Conservation (phyloP, 768 basidiomycete genomes). For the Lyophyllum shimeji region DNA sequence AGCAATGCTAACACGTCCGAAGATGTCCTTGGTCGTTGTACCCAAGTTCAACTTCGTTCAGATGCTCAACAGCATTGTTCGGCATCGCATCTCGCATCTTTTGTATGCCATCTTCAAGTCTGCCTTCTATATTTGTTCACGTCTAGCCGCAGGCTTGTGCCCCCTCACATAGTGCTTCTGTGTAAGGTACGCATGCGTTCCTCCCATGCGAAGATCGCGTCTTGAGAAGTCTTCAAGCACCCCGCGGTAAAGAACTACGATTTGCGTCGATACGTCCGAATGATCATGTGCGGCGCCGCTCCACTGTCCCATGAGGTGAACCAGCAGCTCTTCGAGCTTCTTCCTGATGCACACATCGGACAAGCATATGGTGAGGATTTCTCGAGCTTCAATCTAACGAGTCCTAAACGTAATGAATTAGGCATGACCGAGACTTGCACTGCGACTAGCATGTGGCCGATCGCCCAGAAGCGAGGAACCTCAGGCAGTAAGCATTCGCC, state of each 20-base stretch:
- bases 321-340: slow-evolving; percentile 43
- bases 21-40: slow-evolving; percentile 57
- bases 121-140: not conserved
- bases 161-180: slow-evolving; percentile 55
- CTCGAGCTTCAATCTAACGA: not conserved
- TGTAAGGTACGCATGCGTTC: slow-evolving; percentile 44
- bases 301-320: slow-evolving; percentile 57
- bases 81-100: slow-evolving; percentile 57
- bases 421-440: slow-evolving; percentile 70
- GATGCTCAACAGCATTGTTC: slow-evolving; percentile 62
- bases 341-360: slow-evolving; percentile 55
- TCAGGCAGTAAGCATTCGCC: slow-evolving; percentile 42
- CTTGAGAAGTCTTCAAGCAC: slow-evolving; percentile 34
- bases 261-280: slow-evolving; percentile 39
- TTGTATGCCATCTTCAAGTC: slow-evolving; percentile 27
- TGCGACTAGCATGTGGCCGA: slow-evolving; percentile 47
- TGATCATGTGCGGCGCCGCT: slow-evolving; percentile 58
- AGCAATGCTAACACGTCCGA: not conserved
- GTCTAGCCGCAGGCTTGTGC: slow-evolving; percentile 43
- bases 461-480: slow-evolving; percentile 45
- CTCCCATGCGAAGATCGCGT: not conserved
- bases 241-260: slow-evolving; percentile 51
- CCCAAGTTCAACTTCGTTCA: slow-evolving; percentile 61
- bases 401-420: slow-evolving; percentile 19
- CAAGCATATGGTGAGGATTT: slow-evolving; percentile 51